Evolutionary conservation across 2,329 filamentous ascomycete genomes (phyloP).

Genomic region (Penicillium sp.): DNA sequence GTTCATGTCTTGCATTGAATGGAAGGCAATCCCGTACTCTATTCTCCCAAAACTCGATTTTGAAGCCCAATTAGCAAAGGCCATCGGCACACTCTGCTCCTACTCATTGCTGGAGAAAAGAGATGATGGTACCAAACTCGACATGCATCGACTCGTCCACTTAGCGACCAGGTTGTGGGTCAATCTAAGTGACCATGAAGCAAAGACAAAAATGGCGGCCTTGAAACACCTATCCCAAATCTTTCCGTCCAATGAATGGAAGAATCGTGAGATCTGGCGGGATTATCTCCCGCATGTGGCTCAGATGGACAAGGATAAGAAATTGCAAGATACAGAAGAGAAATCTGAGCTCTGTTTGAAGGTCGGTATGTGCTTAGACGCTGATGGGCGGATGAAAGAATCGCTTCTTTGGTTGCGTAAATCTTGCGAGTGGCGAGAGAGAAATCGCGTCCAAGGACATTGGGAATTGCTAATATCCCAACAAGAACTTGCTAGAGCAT

Average conservation of each 20-base stretch:
- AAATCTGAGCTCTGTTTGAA: background rate
- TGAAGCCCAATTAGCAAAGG: background rate
- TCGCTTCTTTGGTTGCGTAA: background rate
- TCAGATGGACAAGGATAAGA: background rate
- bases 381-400: background rate
- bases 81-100: background rate
- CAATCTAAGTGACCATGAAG: too few relatives aligned
- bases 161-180: background rate
- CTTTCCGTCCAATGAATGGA: background rate
- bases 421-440: background rate
- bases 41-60: background rate
- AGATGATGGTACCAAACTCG: background rate
- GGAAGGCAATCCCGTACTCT: background rate
- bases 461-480: too few relatives aligned
- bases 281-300: background rate
- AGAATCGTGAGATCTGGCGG: background rate
- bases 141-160: background rate
- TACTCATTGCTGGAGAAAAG: background rate
- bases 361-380: background rate
- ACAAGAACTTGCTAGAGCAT: background rate
- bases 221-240: background rate
- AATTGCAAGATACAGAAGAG: background rate
- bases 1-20: background rate
- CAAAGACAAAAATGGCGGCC: background rate
- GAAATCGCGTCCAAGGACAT: too few relatives aligned